Evolutionary conservation across 2,329 filamentous ascomycete genomes (phyloP), one percentile per base, ranked within the genome.

Genomic region (Diaporthe sp.): DNA sequence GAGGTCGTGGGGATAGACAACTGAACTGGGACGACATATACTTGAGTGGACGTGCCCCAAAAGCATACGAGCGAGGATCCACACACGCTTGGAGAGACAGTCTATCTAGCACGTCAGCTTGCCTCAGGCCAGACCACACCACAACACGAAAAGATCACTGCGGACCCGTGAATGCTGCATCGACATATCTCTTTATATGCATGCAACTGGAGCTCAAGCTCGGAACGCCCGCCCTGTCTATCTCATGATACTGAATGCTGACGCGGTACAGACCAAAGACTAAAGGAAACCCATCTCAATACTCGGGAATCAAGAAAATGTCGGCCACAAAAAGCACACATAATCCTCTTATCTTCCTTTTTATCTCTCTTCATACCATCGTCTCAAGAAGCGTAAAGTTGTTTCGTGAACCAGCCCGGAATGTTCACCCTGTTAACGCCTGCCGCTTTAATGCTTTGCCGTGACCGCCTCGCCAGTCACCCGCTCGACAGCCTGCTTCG

Each of bases 401-500:
- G 31, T 39, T 25, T 39, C 49, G 46, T 53, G 46, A 73, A 65
- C 6, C 34, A 25, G 34, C 58, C 58, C n/a, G 22, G 22, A 49
- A 19, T 57, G 28, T 31, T 34, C 25, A 34, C 37, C 19, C 19
- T 57, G 55, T 3, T 58, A 60, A 84, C 53, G 84, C 82, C 84
- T 82, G 83, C 83, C 84, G 79, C 81, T 85, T 25, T 91, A 93
- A 89, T 93, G 91, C 89, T 93, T 93, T 81, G 90, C 90, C 78
- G 91, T 91, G 81, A 92, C 90, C 81, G 84, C 80, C 37, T 93
- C 91, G 77, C 91, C 91, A 67, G 91, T 93, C 83, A 93, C 76
- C 84, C 91, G 91, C 84, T 93, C 91, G 78, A 93, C 90, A 79
- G 93, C 92, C 73, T 86, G 87, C 87, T 93, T 93, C 77, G 91